Evolutionary conservation across 2,329 filamentous ascomycete genomes (phyloP).

Genomic region (Aspergillus udagawae): DNA sequence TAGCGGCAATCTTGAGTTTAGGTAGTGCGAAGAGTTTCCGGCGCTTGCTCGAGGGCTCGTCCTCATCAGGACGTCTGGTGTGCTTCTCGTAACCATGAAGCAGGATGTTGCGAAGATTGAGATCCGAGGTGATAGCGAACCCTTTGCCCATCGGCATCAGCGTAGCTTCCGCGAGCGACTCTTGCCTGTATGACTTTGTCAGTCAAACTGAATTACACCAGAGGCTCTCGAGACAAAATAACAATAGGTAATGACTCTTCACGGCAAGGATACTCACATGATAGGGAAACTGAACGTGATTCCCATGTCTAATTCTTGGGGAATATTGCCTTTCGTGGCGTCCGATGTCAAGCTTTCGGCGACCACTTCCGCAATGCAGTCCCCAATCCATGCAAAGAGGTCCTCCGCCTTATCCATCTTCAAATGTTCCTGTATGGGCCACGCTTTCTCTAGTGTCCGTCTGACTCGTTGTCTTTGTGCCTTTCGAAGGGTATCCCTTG

Average conservation of each 20-base stretch:
- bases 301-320: constrained; percentile 46
- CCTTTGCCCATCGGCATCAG: constrained; percentile 58
- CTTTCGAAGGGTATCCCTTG: constrained; percentile 42
- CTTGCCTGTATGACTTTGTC: constrained; percentile 39
- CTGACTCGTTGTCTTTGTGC: constrained; percentile 45
- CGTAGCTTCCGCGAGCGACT: constrained; percentile 51
- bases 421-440: constrained; percentile 53
- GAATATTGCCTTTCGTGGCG: constrained; percentile 34
- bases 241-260: not conserved
- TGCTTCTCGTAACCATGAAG: constrained; percentile 53
- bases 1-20: constrained; percentile 66
- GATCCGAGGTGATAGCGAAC: constrained; percentile 53
- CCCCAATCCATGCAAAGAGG: constrained; percentile 77
- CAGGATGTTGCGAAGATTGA: constrained; percentile 53
- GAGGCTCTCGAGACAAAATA: not conserved
- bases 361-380: constrained; percentile 71
- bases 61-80: constrained; percentile 37
- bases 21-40: constrained; percentile 53
- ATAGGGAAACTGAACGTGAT: constrained; percentile 50
- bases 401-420: constrained; percentile 66
- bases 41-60: constrained; percentile 42
- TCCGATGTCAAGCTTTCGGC: constrained; percentile 46
- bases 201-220: constrained; percentile 11
- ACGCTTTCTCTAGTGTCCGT: constrained; percentile 47
- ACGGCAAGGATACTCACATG: constrained; percentile 34